A percentile compares a stretch with the other conserved stretches of the same genome.
These are phyloP conservation scores for Paracamarosporium sp. DNA, from an alignment of 2,329 filamentous ascomycete genomes.

Conservation along the genomic window DNA sequence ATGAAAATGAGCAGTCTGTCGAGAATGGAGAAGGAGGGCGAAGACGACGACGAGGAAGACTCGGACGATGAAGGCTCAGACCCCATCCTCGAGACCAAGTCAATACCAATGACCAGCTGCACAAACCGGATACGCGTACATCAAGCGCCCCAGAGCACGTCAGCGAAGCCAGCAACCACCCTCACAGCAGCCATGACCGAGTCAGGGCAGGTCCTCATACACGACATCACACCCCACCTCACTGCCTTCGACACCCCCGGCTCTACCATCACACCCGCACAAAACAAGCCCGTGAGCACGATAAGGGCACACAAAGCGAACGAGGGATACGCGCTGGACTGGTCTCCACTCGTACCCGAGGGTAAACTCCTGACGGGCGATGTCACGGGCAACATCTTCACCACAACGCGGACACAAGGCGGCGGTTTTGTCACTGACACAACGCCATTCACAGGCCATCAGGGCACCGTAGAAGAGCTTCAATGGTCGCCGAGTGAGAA, in stretches of 20 bases:
- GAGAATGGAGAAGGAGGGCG: slow-evolving; percentile 80
- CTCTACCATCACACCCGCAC: slow-evolving; percentile 76
- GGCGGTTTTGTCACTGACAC: slow-evolving; percentile 90
- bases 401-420: slow-evolving; percentile 83
- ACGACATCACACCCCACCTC: slow-evolving; percentile 91
- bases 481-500: slow-evolving; percentile 96
- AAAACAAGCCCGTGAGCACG: slow-evolving; percentile 87
- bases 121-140: slow-evolving; percentile 93
- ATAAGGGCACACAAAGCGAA: slow-evolving; percentile 84
- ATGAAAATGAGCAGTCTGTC: slow-evolving; percentile 95
- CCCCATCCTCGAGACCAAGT: slow-evolving; percentile 90
- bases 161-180: slow-evolving; percentile 76
- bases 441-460: slow-evolving; percentile 82
- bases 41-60: slow-evolving; percentile 72
- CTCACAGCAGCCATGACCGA: slow-evolving; percentile 93
- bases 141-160: slow-evolving; percentile 76
- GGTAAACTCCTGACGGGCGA: slow-evolving; percentile 93
- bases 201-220: slow-evolving; percentile 85
- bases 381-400: slow-evolving; percentile 86
- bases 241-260: slow-evolving; percentile 90
- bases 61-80: slow-evolving; percentile 75
- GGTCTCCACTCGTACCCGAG: slow-evolving; percentile 81
- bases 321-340: slow-evolving; percentile 97
- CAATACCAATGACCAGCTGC: slow-evolving; percentile 83
- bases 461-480: slow-evolving; percentile 86